Conservation (phyloP, 1,284 basidiomycete genomes). For the Ceratobasidium papillatum region DNA sequence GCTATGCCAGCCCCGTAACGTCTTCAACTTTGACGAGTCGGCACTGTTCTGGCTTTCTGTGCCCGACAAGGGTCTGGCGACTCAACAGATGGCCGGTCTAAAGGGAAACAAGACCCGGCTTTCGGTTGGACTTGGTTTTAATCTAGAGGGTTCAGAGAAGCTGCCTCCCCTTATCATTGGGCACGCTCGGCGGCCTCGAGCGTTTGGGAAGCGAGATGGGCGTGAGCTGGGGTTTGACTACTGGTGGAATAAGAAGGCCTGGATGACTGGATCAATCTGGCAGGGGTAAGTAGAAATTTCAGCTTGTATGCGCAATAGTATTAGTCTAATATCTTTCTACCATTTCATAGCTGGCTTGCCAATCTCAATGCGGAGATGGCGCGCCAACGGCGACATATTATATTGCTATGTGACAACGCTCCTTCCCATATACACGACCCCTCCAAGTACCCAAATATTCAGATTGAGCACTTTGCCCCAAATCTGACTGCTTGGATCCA, state of each 20-base stretch:
- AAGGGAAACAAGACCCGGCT: conserved; percentile 44
- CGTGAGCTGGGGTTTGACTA: conserved; percentile 50
- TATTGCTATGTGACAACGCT: conserved; percentile 27
- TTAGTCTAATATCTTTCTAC: background rate
- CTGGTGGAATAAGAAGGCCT: conserved; percentile 51
- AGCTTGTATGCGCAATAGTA: background rate
- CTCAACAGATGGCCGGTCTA: conserved; percentile 15
- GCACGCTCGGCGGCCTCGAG: conserved; percentile 43
- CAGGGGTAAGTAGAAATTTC: conserved; percentile 3
- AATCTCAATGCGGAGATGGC: conserved; percentile 21
- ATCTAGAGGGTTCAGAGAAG: conserved; percentile 50
- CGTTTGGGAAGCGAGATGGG: conserved; percentile 47
- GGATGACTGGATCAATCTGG: conserved; percentile 51
- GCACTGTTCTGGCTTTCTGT: conserved; percentile 23
- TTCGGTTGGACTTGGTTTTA: conserved; percentile 50
- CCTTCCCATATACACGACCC: conserved; percentile 3
- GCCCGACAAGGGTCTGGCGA: conserved; percentile 21
- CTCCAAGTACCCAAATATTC: conserved; percentile 1
- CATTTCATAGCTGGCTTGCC: background rate
- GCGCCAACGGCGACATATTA: conserved; percentile 9
- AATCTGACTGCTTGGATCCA: conserved; percentile 36
- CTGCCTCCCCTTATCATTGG: conserved; percentile 51
- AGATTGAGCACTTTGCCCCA: conserved; percentile 10
- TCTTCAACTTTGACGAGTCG: conserved; percentile 37
- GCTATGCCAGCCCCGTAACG: background rate